Evolutionary conservation across 805 yeast species (phyloP).

Genomic region (Yamadazyma sp.): DNA sequence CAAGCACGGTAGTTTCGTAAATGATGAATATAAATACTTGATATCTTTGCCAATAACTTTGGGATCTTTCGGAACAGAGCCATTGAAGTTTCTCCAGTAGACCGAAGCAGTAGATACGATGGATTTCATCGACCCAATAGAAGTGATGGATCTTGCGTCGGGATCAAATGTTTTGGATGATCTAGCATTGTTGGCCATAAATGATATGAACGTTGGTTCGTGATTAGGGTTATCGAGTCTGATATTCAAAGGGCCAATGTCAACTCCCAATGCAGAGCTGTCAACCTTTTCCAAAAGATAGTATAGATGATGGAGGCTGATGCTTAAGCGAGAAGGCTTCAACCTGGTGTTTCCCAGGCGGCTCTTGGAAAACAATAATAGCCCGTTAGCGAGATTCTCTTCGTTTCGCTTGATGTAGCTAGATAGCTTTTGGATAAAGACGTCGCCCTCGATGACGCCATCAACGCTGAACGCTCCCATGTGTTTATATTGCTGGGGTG

Average conservation of each 20-base stretch:
- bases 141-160: constrained; percentile 51
- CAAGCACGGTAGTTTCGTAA: constrained; percentile 64
- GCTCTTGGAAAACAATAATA: constrained; percentile 50
- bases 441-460: constrained; percentile 53
- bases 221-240: constrained; percentile 57
- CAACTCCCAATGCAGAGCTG: constrained; percentile 44
- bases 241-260: constrained; percentile 62
- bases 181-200: constrained; percentile 56
- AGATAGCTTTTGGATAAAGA: constrained; percentile 54
- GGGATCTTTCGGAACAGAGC: constrained; percentile 35
- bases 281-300: constrained; percentile 60
- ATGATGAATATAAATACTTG: constrained; percentile 59
- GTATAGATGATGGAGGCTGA: constrained; percentile 64
- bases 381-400: constrained; percentile 58
- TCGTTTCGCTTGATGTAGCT: constrained; percentile 56
- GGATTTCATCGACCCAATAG: constrained; percentile 58
- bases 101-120: constrained; percentile 43
- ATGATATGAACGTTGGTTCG: constrained; percentile 56
- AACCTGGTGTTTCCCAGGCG: constrained; percentile 21
- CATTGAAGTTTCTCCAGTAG: constrained; percentile 38
- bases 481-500: neutral
- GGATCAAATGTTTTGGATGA: constrained; percentile 39
- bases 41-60: constrained; percentile 50
- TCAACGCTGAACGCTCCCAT: constrained; percentile 35
- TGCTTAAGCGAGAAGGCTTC: constrained; percentile 56